phyloP scores from a whole-genome alignment of 495 filamentous ascomycete genomes.

The Amniculicola lignicola region DNA sequence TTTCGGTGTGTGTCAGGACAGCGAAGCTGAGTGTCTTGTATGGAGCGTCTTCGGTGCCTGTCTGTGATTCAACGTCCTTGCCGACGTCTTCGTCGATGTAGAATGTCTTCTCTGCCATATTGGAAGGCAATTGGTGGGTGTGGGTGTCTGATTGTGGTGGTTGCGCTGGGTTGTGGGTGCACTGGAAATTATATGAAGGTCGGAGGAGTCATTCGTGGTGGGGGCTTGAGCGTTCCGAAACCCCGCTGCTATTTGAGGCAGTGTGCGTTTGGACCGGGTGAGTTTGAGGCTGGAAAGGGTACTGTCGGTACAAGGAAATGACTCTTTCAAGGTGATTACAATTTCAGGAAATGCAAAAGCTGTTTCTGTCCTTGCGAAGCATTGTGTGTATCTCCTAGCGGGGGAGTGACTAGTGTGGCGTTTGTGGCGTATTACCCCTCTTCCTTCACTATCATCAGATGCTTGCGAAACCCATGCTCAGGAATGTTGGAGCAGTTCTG shows the following conservation, averaged over 20 bases:
- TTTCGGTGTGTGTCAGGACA: constrained; percentile 65
- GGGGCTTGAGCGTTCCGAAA: background rate
- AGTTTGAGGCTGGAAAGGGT: no score
- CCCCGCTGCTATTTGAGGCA: background rate
- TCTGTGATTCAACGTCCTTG: constrained; percentile 62
- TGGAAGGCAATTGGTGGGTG: constrained; percentile 22
- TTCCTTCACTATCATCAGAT: no score
- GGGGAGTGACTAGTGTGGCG: no score
- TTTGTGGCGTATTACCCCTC: no score
- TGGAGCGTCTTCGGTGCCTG: constrained; percentile 67
- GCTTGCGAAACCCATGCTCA: no score
- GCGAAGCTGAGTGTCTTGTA: constrained; percentile 79
- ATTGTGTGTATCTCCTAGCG: no score
- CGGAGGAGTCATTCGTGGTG: constrained; percentile 1
- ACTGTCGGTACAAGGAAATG: no score
- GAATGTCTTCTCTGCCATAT: constrained; percentile 40
- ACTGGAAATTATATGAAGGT: constrained; percentile 17
- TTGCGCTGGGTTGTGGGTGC: constrained; percentile 1
- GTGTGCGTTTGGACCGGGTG: background rate
- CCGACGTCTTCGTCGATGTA: constrained; percentile 81
- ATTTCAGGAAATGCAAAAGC: no score
- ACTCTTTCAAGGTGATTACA: no score
- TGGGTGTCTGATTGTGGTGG: background rate
- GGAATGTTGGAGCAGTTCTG: no score
- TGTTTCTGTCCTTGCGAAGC: no score